Conservation (phyloP, 2,329 filamentous ascomycete genomes). For the Talaromyces piceae region DNA sequence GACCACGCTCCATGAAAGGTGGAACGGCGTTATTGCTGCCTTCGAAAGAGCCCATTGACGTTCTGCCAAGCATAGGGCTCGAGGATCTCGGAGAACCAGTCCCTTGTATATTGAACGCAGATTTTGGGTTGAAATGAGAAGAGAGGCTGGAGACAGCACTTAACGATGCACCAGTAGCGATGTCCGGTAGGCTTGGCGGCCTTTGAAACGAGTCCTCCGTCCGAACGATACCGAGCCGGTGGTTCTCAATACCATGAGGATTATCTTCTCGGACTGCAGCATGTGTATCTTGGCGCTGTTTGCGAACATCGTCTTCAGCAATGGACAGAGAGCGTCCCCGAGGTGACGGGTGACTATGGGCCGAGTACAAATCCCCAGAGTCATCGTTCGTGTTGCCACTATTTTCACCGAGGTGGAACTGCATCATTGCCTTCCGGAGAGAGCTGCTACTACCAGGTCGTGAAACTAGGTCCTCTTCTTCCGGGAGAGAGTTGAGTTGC, state of each 20-base stretch:
- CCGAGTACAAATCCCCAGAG: neutral
- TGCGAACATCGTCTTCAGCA: neutral
- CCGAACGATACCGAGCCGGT: neutral
- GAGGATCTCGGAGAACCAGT: neutral
- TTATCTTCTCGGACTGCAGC: neutral
- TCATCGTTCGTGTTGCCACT: neutral
- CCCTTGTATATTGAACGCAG: neutral
- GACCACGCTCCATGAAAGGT: neutral
- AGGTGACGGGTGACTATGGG: neutral
- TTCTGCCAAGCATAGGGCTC: neutral
- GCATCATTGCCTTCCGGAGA: neutral
- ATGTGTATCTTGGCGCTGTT: neutral
- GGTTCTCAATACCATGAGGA: neutral
- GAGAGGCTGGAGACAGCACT: neutral
- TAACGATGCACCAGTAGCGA: neutral
- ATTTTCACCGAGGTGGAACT: neutral
- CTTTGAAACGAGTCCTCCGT: neutral
- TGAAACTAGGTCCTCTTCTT: neutral
- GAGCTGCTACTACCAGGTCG: neutral
- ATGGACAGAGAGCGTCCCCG: neutral
- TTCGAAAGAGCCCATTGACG: neutral
- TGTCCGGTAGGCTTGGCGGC: neutral
- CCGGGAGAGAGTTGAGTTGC: neutral
- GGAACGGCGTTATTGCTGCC: neutral
- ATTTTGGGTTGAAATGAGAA: neutral